These are phyloP conservation scores for Elsinoe necatrix DNA, from an alignment of 2,329 filamentous ascomycete species.

Conservation along the genomic window DNA sequence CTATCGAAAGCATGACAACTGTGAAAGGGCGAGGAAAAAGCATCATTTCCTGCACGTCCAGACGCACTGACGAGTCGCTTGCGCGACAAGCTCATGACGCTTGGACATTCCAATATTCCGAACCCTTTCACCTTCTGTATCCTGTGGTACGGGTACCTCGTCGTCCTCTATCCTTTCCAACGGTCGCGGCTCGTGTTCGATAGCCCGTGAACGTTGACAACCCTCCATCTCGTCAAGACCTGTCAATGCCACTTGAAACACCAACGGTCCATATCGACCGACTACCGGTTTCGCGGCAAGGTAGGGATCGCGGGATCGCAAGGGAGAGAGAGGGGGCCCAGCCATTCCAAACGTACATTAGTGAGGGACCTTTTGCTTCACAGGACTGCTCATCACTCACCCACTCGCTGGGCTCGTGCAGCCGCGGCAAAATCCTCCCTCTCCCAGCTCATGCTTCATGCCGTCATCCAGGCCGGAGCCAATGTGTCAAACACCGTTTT, in stretches of 20 bases:
- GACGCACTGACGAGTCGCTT: slow-evolving; percentile 11
- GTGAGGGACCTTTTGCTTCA: neutral
- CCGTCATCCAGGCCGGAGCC: neutral
- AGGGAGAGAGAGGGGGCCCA: neutral
- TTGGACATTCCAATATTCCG: slow-evolving; percentile 5
- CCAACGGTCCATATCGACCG: neutral
- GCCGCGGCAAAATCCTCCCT: neutral
- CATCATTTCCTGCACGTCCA: neutral
- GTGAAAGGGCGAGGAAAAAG: slow-evolving; percentile 7
- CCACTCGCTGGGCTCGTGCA: neutral
- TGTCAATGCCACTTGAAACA: slow-evolving; percentile 1
- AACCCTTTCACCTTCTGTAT: neutral
- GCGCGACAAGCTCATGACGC: slow-evolving; percentile 9
- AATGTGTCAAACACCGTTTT: slow-evolving; percentile 7
- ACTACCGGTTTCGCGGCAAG: neutral
- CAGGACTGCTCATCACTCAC: neutral
- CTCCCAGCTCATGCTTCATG: slow-evolving; percentile 7
- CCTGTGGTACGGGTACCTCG: neutral
- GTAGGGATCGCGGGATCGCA: neutral
- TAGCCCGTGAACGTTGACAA: neutral
- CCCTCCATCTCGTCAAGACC: neutral
- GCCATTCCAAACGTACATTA: slow-evolving; percentile 7
- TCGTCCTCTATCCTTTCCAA: slow-evolving; percentile 40
- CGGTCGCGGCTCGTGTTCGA: slow-evolving; percentile 5
- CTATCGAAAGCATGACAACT: slow-evolving; percentile 15